Conservation (phyloP, 1,284 basidiomycete genomes). For the Cystobasidium slooffiae region DNA sequence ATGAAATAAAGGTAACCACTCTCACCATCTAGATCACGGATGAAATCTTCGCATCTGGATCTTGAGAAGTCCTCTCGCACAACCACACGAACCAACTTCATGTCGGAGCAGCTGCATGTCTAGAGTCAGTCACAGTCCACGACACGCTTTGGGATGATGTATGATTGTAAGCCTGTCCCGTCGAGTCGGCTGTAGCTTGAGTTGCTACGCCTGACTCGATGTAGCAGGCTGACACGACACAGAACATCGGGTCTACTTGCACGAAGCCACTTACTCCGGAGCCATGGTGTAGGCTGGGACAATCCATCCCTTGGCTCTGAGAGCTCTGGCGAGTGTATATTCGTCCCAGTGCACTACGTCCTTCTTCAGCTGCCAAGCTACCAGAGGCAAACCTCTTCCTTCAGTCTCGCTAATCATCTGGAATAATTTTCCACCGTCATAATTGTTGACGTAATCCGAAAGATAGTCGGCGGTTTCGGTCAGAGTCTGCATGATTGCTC, state of each 20-base stretch:
- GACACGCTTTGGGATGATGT: no score
- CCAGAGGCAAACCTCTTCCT: conserved; percentile 53
- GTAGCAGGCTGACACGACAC: neutral
- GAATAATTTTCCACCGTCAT: conserved; percentile 51
- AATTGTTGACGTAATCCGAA: conserved; percentile 47
- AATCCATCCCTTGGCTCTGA: conserved; percentile 54
- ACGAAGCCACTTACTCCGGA: conserved; percentile 39
- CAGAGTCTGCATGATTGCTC: conserved; percentile 55
- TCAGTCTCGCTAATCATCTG: conserved; percentile 50
- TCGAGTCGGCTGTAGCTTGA: neutral
- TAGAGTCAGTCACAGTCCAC: no score
- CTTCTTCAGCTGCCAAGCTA: conserved; percentile 53
- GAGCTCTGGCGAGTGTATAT: conserved; percentile 50
- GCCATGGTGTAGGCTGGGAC: conserved; percentile 53
- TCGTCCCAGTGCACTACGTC: conserved; percentile 46
- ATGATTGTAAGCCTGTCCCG: no score
- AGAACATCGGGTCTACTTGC: no score
- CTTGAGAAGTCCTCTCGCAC: conserved; percentile 54
- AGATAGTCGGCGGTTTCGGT: conserved; percentile 51
- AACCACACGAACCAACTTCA: conserved; percentile 55
- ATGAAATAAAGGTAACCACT: neutral
- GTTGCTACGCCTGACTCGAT: neutral
- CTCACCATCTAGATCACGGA: conserved; percentile 50
- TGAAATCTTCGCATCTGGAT: conserved; percentile 51
- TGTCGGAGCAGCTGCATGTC: conserved; percentile 45